Evolutionary conservation across 2,329 filamentous ascomycete genomes (phyloP), one percentile per base, ranked within the genome.

Genomic region (Claviceps digitariae): DNA sequence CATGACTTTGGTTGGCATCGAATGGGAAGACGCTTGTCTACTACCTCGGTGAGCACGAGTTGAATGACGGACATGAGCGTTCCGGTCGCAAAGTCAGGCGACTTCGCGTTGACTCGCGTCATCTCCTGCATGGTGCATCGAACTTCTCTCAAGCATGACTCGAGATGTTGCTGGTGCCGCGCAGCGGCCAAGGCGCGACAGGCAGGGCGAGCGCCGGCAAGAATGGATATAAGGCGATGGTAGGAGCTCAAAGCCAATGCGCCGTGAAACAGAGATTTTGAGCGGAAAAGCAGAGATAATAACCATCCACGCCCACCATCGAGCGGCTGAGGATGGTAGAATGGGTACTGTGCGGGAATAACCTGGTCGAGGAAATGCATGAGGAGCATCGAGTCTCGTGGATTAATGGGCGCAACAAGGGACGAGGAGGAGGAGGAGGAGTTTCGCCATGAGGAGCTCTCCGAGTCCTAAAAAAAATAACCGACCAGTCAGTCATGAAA

Each of bases 301-400:
- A 64, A 53, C 62, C 62, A 64, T 0, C 60, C 62, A 43, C 62
- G 52, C 0, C 62, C 62, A n/a, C 60, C 62, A 17, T 59, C 54
- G 6, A 58, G 56, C 1, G 62, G 59, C 0, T 58, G 58, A n/a
- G 63, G 59, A 7, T 56, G 56, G 12, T 64, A 63, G 36, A 60
- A 63, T 0, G 61, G 56, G 34, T 61, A 64, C 34, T 64, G 61
- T 0, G 63, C 51, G 0, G 60, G 61, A 31, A 64, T 63, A 15
- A 64, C 62, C 29, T 63, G 62, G 31, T 64, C 62, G 4, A 64
- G 47, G 47, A 63, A 64, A 27, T 64, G 58, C 12, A 63, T 57
- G 4, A 64, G 52, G 6, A 63, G 59, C 43, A 64, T 61, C 1
- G 62, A 59, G 48, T 64, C 62, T 23, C 61, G 57, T 45, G 57